A percentile compares a stretch with the other conserved stretches of the same genome.
Evolutionary conservation across 2,329 filamentous ascomycete genomes (phyloP).

Genomic region (Didymella exigua): DNA sequence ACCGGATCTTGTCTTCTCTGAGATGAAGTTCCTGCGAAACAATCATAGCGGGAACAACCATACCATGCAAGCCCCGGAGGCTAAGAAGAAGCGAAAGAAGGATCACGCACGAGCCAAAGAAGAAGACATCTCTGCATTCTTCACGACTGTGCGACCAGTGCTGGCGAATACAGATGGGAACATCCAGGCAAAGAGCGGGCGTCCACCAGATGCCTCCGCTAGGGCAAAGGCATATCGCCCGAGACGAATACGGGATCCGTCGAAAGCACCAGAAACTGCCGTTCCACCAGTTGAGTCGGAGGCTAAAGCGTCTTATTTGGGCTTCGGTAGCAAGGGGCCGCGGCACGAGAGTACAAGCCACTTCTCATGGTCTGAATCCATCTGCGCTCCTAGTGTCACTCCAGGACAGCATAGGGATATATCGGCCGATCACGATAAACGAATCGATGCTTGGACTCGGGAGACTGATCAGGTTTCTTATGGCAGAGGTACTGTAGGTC

Average conservation of each 20-base stretch:
- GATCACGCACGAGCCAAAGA: conserved; percentile 41
- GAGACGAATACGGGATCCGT: conserved; percentile 13
- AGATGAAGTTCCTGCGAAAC: conserved; percentile 56
- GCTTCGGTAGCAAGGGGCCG: conserved; percentile 45
- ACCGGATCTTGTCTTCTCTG: conserved; percentile 58
- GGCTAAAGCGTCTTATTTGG: conserved; percentile 44
- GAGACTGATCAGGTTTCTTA: background rate
- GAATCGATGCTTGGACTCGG: conserved; percentile 12
- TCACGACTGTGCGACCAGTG: conserved; percentile 40
- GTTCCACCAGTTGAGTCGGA: conserved; percentile 42
- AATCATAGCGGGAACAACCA: conserved; percentile 36
- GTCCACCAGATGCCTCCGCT: background rate
- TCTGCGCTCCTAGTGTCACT: conserved; percentile 26
- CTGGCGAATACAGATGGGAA: conserved; percentile 34
- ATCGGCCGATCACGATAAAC: conserved; percentile 16
- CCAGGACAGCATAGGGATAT: conserved; percentile 13
- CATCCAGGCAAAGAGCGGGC: conserved; percentile 20
- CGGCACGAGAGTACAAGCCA: conserved; percentile 41
- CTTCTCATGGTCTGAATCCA: conserved; percentile 53
- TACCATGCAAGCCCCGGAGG: conserved; percentile 26
- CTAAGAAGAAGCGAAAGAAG: conserved; percentile 42
- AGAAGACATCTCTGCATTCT: conserved; percentile 55
- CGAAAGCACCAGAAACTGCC: conserved; percentile 22
- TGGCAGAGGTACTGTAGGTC: conserved; percentile 8
- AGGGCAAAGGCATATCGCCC: conserved; percentile 8